Percentiles rank a stretch among this genome's conserved stretches.
These are phyloP conservation scores for Myriosclerotinia scirpicola DNA, from an alignment of 2,329 filamentous ascomycete species.

Conservation along the genomic window DNA sequence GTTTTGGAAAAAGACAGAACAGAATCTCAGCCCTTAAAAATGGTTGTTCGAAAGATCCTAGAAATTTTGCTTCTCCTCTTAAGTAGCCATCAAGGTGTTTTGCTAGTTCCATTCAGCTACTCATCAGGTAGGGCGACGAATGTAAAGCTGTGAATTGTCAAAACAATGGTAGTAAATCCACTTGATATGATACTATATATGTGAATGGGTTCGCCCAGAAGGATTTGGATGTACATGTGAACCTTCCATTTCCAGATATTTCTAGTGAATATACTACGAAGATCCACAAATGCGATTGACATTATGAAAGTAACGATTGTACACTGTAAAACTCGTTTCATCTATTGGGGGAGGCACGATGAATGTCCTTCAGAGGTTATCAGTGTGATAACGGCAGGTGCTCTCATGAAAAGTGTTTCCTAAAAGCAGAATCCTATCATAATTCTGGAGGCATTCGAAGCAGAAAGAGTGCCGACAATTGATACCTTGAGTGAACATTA, in stretches of 20 bases:
- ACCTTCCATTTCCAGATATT: background rate
- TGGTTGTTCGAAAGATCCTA: background rate
- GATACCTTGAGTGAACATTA: background rate
- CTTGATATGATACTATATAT: background rate
- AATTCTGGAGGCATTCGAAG: background rate
- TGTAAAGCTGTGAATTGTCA: background rate
- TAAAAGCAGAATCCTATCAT: background rate
- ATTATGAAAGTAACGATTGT: background rate
- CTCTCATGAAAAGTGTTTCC: background rate
- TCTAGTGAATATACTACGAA: constrained; percentile 1
- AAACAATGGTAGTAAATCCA: background rate
- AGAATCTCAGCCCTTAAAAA: background rate
- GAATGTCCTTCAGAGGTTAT: background rate
- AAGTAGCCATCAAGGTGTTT: constrained; percentile 20
- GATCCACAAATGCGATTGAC: background rate
- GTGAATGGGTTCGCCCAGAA: background rate
- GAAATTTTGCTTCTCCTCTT: constrained; percentile 1
- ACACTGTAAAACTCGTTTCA: background rate
- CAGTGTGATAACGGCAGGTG: constrained; percentile 9
- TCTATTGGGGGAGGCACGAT: background rate
- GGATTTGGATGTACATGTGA: background rate
- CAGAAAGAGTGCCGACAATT: background rate
- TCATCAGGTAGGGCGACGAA: constrained; percentile 3
- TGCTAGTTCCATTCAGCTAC: background rate
- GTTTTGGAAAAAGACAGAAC: background rate